Evolutionary conservation across 2,329 filamentous ascomycete species (phyloP).

Genomic region (Orbilia brochopaga): DNA sequence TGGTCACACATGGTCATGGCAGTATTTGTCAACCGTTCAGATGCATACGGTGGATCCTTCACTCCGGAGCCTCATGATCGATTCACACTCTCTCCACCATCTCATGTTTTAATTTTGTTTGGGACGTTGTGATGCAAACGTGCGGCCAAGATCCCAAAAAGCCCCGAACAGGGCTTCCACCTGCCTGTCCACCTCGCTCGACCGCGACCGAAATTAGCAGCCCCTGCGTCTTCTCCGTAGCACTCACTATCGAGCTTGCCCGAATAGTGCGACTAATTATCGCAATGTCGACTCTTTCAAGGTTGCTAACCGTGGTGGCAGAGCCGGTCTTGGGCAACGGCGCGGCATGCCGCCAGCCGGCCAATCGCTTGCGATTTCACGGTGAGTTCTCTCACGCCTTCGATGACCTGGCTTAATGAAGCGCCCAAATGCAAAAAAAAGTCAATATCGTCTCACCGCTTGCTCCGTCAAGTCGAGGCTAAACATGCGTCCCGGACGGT

Average conservation of each 20-base stretch:
- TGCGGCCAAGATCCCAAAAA: background rate
- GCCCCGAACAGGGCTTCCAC: background rate
- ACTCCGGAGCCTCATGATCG: constrained; percentile 42
- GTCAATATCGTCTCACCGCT: constrained; percentile 13
- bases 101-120: constrained; percentile 13
- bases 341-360: constrained; percentile 26
- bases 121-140: constrained; percentile 7
- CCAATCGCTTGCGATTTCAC: constrained; percentile 24
- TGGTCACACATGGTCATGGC: constrained; percentile 30
- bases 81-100: constrained; percentile 9
- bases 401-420: constrained; percentile 20
- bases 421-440: constrained; percentile 21
- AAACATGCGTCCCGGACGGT: constrained; percentile 17
- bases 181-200: background rate
- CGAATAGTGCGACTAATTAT: constrained; percentile 5
- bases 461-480: constrained; percentile 36
- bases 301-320: constrained; percentile 18
- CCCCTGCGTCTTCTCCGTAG: constrained; percentile 34
- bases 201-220: constrained; percentile 28
- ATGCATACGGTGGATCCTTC: constrained; percentile 41
- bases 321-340: constrained; percentile 28
- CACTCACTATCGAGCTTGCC: constrained; percentile 46
- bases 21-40: constrained; percentile 41
- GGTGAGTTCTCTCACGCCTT: constrained; percentile 5
- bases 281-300: background rate